Conservation (phyloP, 169 alveolate species). For the Plasmodium knowlesi region DNA sequence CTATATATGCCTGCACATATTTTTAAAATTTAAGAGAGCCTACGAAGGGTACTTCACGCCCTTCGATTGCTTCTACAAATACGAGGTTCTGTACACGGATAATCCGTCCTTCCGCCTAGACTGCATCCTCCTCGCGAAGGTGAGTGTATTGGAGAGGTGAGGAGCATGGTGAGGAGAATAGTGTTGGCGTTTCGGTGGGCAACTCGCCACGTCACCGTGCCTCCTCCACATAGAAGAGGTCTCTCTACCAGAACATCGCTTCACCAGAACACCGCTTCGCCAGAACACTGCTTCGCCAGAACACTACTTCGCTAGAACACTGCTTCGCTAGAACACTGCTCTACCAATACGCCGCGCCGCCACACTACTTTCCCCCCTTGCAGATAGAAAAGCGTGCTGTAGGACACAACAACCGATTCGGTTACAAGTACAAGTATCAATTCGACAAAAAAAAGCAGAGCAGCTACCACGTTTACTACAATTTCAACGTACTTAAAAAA, state of each 20-base stretch:
- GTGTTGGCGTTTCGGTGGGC: not conserved
- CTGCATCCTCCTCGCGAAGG: constrained; percentile 64
- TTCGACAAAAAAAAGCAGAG: constrained; percentile 18
- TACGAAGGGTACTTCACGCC: constrained; percentile 38
- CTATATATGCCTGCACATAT: constrained; percentile 62
- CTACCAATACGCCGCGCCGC: not conserved
- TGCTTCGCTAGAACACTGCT: no score
- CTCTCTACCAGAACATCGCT: not conserved
- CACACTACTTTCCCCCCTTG: not conserved
- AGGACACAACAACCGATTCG: constrained; percentile 66
- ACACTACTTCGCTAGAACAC: no score
- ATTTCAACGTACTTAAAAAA: constrained; percentile 44
- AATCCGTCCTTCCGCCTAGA: constrained; percentile 67
- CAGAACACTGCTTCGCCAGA: no score
- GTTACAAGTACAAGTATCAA: constrained; percentile 48
- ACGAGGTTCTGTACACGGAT: constrained; percentile 60
- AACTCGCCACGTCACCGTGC: not conserved
- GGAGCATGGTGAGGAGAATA: no score
- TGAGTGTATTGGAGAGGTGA: no score
- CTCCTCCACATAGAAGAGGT: not conserved
- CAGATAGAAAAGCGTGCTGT: constrained; percentile 36
- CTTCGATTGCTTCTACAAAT: constrained; percentile 49
- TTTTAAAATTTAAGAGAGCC: constrained; percentile 20
- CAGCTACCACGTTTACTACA: constrained; percentile 20
- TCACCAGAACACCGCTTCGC: no score